Evolutionary conservation across 202 grass and related monocot genomes (phyloP).

Genomic region (Panicum hallii): DNA sequence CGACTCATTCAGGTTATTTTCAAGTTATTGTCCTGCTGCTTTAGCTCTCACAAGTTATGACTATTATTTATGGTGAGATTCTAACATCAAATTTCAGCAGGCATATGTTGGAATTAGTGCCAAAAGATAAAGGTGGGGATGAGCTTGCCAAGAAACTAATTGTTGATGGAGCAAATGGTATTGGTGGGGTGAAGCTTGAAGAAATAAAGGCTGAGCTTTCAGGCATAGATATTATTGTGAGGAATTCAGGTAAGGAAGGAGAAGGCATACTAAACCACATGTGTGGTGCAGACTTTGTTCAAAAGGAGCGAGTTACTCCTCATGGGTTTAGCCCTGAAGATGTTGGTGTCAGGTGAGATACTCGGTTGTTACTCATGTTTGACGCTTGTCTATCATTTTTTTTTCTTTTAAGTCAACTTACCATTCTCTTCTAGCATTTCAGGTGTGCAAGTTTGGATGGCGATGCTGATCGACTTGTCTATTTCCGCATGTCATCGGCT

Average conservation of each 20-base stretch:
- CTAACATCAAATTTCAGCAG: constrained; percentile 31
- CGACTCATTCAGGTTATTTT: constrained; percentile 75
- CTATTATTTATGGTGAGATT: neutral
- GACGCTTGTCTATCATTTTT: neutral
- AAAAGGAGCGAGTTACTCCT: constrained; percentile 83
- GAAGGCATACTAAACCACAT: constrained; percentile 88
- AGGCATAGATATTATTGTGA: constrained; percentile 65
- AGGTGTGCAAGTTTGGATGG: constrained; percentile 95
- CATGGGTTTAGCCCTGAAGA: constrained; percentile 65
- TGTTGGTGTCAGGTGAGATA: constrained; percentile 60
- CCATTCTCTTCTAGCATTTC: constrained; percentile 51
- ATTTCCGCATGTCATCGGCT: constrained; percentile 64
- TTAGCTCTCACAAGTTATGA: neutral
- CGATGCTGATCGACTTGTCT: constrained; percentile 84
- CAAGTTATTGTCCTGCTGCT: neutral
- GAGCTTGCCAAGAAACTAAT: constrained; percentile 58
- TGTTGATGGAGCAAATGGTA: constrained; percentile 91
- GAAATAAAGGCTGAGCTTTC: constrained; percentile 59
- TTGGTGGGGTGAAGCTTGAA: constrained; percentile 81
- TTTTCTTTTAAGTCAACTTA: constrained; percentile 28
- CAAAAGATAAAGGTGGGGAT: constrained; percentile 52
- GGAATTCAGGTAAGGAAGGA: constrained; percentile 76
- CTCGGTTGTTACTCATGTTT: neutral
- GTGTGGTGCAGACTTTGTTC: constrained; percentile 93
- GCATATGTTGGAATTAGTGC: constrained; percentile 66